These are phyloP conservation scores for Grigorovia humatica DNA, from an alignment of 805 yeast genomes.

Conservation along the genomic window DNA sequence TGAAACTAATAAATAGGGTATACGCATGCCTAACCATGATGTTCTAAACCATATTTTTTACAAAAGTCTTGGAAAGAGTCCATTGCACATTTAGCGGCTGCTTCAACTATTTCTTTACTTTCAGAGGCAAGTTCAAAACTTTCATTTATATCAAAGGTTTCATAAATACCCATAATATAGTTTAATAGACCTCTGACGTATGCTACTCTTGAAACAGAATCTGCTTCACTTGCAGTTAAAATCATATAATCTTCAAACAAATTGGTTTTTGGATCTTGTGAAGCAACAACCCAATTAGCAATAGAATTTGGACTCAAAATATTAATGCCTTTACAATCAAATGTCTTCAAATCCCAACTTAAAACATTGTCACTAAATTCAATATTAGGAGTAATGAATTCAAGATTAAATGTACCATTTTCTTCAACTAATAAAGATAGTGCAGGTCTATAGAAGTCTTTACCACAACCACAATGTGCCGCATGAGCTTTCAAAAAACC, in stretches of 20 bases:
- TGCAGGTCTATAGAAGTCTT: conserved; percentile 12
- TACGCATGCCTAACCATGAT: no score
- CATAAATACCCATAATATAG: conserved; percentile 28
- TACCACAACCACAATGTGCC: conserved; percentile 14
- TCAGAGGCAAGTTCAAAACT: not conserved
- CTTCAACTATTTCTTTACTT: no score
- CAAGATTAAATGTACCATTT: conserved; percentile 12
- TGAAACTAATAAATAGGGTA: no score
- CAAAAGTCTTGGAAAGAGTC: no score
- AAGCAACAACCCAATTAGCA: conserved; percentile 11
- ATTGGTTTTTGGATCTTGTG: conserved; percentile 9
- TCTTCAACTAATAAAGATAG: conserved; percentile 9
- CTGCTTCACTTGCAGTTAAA: conserved; percentile 32
- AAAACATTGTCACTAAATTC: conserved; percentile 10
- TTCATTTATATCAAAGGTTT: not conserved
- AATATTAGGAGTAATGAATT: conserved; percentile 9
- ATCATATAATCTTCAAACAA: conserved; percentile 30
- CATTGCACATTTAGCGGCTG: no score
- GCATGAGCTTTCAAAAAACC: conserved; percentile 14
- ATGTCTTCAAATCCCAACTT: conserved; percentile 9
- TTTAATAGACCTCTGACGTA: conserved; percentile 30
- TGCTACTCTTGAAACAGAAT: conserved; percentile 28
- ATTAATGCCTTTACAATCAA: conserved; percentile 6
- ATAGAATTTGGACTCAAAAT: conserved; percentile 9
- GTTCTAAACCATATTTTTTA: no score